Base-by-base conservation (phyloP, 2,329 filamentous ascomycete species). In the Ascochyta clinopodiicola region DNA sequence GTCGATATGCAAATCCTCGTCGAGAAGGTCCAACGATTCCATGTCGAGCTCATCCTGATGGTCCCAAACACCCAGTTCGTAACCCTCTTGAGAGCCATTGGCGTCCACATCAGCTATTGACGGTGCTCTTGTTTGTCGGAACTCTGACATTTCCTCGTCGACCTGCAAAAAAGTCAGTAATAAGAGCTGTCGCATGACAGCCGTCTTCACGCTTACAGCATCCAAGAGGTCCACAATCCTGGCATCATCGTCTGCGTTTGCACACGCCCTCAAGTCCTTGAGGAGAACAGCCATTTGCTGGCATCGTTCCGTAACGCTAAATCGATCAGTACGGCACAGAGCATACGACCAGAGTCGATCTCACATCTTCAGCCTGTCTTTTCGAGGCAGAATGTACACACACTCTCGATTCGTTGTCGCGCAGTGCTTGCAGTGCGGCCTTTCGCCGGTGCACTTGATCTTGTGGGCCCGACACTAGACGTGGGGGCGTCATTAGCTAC, bases 371-470 rank as follows among this genome's bases (percentile, higher is more conserved):
- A 74, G 47, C n/a, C 65, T 64, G 47, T 78, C 75, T 50, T 74
- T 70, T 17, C 75, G 72, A 8, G 73, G 71, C 61, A 77, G 63
- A 25, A 72, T 69, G 61, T 78, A 78, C 19, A 73, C 62, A 54
- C 76, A 78, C n/a, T 69, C 64, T 42, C 70, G 68, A 32, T 56
- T 62, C 8, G 64, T 66, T 25, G 66, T 61, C 42, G 67, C 64
- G 60, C 76, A 78, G 37, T 76, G 74, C 39, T 71, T 70, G 56
- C 76, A 78, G 6, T 56, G 46, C 22, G 76, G 76, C 34, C 60
- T 67, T 40, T 72, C 66, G 22, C 76, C 76, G 36, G 73, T 72
- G 58, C 75, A 78, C 55, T 76, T 78, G 61, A 77, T 74, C 62
- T 78, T 78, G 44, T 75, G 70, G 49, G 63, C 62, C 31, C 75